Percentiles rank a stretch among this genome's conserved stretches.
Evolutionary conservation across 2,329 filamentous ascomycete species (phyloP).

Genomic region (Ceratocystis cubensis): DNA sequence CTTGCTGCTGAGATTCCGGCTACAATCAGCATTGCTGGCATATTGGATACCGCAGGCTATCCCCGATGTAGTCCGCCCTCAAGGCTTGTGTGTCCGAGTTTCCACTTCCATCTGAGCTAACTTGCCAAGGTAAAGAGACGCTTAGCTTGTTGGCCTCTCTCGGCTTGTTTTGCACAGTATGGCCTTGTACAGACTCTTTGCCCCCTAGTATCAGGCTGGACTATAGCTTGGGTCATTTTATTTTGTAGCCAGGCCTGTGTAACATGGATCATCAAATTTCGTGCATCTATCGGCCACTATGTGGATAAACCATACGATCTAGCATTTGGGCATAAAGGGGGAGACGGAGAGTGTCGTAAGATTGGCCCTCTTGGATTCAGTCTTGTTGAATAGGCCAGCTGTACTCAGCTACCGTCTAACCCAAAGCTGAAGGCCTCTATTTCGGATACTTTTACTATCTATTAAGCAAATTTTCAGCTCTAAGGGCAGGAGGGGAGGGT

Average conservation of each 20-base stretch:
- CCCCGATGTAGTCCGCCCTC: not conserved
- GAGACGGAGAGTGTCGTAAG: not conserved
- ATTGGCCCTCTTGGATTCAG: not conserved
- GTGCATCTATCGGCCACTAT: not conserved
- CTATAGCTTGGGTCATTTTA: not conserved
- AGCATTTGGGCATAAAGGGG: not conserved
- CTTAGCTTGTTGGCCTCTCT: not conserved
- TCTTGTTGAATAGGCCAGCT: not conserved
- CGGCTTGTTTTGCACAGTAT: not conserved
- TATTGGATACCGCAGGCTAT: not conserved
- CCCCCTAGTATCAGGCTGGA: not conserved
- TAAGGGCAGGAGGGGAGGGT: not conserved
- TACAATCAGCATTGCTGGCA: not conserved
- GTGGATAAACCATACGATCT: not conserved
- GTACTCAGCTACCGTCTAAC: not conserved
- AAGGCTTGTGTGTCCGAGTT: not conserved
- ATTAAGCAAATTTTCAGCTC: not conserved
- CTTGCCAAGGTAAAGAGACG: not conserved
- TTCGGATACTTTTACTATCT: not conserved
- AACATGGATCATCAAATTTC: not conserved
- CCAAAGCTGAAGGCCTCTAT: not conserved
- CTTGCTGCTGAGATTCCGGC: slow-evolving; percentile 1
- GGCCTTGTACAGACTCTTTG: not conserved
- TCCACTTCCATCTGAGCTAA: not conserved
- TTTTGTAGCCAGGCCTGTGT: not conserved